Percentiles rank a stretch among this genome's conserved stretches.
These are phyloP conservation scores for Begonia loranthoides DNA, from an alignment of 306 rosid genomes.

Conservation along the genomic window DNA sequence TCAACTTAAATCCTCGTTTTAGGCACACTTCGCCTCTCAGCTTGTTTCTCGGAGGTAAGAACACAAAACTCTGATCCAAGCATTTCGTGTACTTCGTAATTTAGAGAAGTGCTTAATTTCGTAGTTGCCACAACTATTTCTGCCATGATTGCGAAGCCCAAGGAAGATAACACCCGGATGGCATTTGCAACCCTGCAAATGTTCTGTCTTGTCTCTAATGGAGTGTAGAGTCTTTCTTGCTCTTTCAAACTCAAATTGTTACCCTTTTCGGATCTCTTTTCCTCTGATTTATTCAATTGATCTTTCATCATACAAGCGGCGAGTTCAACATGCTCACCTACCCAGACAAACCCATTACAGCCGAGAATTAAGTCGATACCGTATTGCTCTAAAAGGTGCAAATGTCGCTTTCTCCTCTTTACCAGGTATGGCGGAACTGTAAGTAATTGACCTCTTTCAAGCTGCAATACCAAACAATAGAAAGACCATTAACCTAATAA, in stretches of 20 bases:
- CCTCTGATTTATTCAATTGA: slow-evolving; percentile 36
- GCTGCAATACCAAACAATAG: slow-evolving; percentile 29
- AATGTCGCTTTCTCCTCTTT: slow-evolving; percentile 87
- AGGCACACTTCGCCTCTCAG: slow-evolving; percentile 44
- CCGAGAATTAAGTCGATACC: slow-evolving; percentile 75
- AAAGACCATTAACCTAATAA: too few relatives aligned
- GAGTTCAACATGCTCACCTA: slow-evolving; percentile 64
- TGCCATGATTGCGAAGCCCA: slow-evolving; percentile 49
- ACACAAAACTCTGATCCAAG: slow-evolving; percentile 78
- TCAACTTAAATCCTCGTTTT: slow-evolving; percentile 24
- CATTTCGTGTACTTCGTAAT: slow-evolving; percentile 60
- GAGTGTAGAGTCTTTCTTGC: slow-evolving; percentile 37
- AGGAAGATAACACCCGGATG: slow-evolving; percentile 37
- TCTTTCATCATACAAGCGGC: slow-evolving; percentile 49
- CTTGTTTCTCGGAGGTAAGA: slow-evolving; percentile 74
- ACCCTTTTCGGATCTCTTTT: slow-evolving; percentile 15
- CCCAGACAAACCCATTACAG: slow-evolving; percentile 82
- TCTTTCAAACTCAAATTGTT: slow-evolving; percentile 26
- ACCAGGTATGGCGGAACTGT: slow-evolving; percentile 60
- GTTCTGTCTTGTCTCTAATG: slow-evolving; percentile 46
- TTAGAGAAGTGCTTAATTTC: slow-evolving; percentile 41
- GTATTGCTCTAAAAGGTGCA: slow-evolving; percentile 60
- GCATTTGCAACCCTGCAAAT: slow-evolving; percentile 82
- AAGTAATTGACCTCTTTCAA: slow-evolving; percentile 71
- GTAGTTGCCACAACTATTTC: slow-evolving; percentile 53